Base-by-base conservation (phyloP, 2,329 filamentous ascomycete species). In the Escovopsis sp. region DNA sequence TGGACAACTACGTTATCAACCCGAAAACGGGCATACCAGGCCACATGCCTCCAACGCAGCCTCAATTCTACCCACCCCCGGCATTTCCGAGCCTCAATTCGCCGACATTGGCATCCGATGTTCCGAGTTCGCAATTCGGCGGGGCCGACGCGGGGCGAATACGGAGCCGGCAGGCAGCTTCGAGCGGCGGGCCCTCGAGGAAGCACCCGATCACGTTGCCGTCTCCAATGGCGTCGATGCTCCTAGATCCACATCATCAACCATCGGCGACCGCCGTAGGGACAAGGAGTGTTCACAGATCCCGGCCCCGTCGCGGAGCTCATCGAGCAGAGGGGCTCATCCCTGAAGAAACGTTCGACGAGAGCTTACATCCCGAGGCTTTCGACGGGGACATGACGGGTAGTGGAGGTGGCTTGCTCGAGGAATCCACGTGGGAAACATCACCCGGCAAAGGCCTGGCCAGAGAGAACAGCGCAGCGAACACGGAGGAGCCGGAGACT, bases 1-100 rank as follows among this genome's bases (percentile, higher is more conserved):
- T 95, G 45, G 87, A 95, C 56, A 88, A 94, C 51, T 98, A 98
- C 54, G 77, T 81, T 12, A 75, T 80, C 39, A 85, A 85, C 52
- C 77, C 80, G 4, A 80, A 78, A 58, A 77, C 74, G 6, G 79
- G 77, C 2, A 72, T 80, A 18, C 73, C 75, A 6, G 75, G 76
- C 18, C 70, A 76, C 42, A 62, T 79, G 33, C 72, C 73, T 12
- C 72, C 72, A 3, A 70, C 62, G 41, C 72, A 58, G 7, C 51
- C 55, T 19, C 70, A 72, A 36, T 88, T 89, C 57, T 76, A 88
- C 46, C 82, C 81, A 23, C 84, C 85, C 1, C 84, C 85, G 5
- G 66, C 74, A 1, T 85, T 89, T 54, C 82, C 85, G 1, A 80
- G 77, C 3, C 66, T 85, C 8, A 78, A 76, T 56, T 82, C 74